phyloP scores from a whole-genome alignment of 208 protist species.

The Crithidia sp. region DNA sequence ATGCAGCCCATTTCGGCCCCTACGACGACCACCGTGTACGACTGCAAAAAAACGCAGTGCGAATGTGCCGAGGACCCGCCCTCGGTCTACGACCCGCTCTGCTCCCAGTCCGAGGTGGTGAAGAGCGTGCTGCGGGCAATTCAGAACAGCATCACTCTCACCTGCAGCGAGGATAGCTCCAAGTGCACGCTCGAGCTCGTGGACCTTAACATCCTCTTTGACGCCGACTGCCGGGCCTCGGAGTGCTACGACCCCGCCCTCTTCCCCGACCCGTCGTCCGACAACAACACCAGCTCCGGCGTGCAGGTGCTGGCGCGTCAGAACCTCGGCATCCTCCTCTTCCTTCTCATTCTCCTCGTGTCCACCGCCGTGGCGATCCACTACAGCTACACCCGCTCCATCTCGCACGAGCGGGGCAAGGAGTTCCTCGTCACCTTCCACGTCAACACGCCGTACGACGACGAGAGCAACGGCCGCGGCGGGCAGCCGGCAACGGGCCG shows the following conservation, averaged over 20 bases:
- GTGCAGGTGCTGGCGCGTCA: constrained; percentile 15
- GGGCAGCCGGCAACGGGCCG: neutral
- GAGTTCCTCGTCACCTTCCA: constrained; percentile 74
- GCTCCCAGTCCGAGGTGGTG: constrained; percentile 58
- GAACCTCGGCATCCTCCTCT: constrained; percentile 34
- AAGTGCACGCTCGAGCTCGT: constrained; percentile 59
- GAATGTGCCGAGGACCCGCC: constrained; percentile 74
- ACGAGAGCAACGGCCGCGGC: neutral
- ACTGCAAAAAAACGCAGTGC: constrained; percentile 70
- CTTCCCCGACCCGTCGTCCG: constrained; percentile 48
- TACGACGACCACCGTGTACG: constrained; percentile 49
- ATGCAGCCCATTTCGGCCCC: constrained; percentile 41
- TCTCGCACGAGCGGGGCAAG: constrained; percentile 35
- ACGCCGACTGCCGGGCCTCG: constrained; percentile 65
- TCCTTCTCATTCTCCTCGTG: constrained; percentile 38
- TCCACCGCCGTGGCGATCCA: constrained; percentile 37
- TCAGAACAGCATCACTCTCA: constrained; percentile 58
- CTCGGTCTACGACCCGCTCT: constrained; percentile 60
- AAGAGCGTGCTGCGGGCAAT: constrained; percentile 64
- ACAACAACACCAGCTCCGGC: constrained; percentile 22
- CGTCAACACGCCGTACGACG: constrained; percentile 28
- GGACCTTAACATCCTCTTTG: constrained; percentile 71
- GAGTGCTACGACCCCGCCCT: constrained; percentile 70
- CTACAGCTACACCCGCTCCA: constrained; percentile 37
- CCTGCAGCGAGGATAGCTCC: constrained; percentile 39